phyloP scores from a whole-genome alignment of 345 rosid genomes.

The Aquilaria sinensis region DNA sequence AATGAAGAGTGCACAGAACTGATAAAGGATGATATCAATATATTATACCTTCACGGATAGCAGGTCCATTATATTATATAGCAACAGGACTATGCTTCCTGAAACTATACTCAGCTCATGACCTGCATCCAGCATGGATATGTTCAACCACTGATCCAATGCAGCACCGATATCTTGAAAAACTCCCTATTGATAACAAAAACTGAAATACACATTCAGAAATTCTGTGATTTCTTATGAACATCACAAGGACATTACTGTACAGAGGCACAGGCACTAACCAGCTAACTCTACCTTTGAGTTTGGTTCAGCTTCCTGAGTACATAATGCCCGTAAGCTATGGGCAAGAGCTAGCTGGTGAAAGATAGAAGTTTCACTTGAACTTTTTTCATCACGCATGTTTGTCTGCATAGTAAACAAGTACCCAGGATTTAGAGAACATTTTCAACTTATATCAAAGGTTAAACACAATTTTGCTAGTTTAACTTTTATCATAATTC shows the following conservation, averaged over 20 bases:
- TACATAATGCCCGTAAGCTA: constrained; percentile 67
- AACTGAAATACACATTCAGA: constrained; percentile 16
- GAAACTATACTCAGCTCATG: constrained; percentile 28
- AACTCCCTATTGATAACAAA: constrained; percentile 39
- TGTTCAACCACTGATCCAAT: constrained; percentile 49
- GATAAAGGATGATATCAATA: constrained; percentile 5
- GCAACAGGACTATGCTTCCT: constrained; percentile 39
- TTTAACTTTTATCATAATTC: no score
- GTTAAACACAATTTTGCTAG: no score
- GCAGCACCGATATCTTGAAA: constrained; percentile 56
- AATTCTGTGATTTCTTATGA: not conserved
- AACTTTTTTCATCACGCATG: constrained; percentile 13
- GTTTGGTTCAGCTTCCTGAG: constrained; percentile 67
- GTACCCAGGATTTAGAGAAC: no score
- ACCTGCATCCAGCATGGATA: constrained; percentile 23
- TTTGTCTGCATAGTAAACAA: constrained; percentile 29
- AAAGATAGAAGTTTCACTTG: constrained; percentile 19
- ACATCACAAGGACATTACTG: constrained; percentile 2
- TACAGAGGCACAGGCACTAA: constrained; percentile 11
- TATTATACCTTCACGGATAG: constrained; percentile 64
- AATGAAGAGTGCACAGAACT: no score
- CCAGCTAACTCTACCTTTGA: constrained; percentile 57
- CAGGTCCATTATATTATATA: constrained; percentile 62
- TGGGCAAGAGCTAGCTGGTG: constrained; percentile 62
- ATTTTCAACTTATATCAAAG: no score